Conservation (phyloP, 148 eudicot genomes). For the Agrostemma githago region DNA sequence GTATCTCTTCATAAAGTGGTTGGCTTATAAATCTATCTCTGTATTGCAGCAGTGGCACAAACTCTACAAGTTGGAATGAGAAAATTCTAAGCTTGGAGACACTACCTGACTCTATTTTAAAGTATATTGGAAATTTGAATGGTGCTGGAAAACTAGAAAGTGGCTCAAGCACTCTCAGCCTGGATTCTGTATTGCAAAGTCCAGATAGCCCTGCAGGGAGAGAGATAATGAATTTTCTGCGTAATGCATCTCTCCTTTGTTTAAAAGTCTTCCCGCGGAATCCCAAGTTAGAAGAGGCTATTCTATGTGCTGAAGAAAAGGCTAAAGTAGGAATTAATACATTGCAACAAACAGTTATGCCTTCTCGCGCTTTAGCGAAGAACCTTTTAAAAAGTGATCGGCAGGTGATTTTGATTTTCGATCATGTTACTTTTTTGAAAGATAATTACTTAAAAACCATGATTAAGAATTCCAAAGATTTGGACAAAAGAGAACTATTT, state of each 20-base stretch:
- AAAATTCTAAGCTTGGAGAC: constrained; percentile 52
- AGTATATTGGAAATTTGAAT: constrained; percentile 42
- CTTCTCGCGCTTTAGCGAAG: constrained; percentile 86
- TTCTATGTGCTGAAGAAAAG: constrained; percentile 78
- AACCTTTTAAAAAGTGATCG: constrained; percentile 75
- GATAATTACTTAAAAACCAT: constrained; percentile 2
- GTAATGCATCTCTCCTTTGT: constrained; percentile 67
- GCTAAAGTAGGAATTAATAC: constrained; percentile 39
- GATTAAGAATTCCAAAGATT: not conserved
- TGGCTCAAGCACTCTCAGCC: constrained; percentile 29
- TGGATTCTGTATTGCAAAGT: constrained; percentile 45
- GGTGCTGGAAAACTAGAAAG: constrained; percentile 30
- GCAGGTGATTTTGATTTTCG: constrained; percentile 48
- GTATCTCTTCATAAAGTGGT: not conserved
- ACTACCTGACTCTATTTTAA: constrained; percentile 43
- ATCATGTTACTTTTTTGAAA: not conserved
- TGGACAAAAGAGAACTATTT: not conserved
- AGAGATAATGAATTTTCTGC: constrained; percentile 69
- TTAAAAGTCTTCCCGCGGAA: constrained; percentile 64
- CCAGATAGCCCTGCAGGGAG: constrained; percentile 39
- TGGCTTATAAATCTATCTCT: not conserved
- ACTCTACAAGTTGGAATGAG: constrained; percentile 79
- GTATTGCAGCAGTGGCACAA: constrained; percentile 59
- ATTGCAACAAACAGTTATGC: constrained; percentile 41
- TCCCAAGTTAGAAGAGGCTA: constrained; percentile 70